Percentiles rank a stretch among this genome's conserved stretches.
phyloP scores from a whole-genome alignment of 352 stramenopile species.

The Sclerospora graminicola region DNA sequence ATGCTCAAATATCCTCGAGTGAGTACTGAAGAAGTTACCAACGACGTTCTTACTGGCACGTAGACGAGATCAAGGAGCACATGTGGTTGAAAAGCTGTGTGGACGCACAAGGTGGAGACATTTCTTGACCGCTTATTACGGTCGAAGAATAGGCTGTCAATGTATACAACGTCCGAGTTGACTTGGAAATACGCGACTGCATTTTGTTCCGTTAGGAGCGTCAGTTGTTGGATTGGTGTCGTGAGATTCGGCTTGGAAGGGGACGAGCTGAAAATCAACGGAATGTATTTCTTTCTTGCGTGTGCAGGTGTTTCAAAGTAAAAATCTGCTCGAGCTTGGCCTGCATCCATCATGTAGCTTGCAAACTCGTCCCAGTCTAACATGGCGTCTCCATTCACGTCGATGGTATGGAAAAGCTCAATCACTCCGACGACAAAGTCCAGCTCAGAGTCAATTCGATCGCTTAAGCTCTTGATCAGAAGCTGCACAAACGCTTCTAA shows the following conservation, averaged over 20 bases:
- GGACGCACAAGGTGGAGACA: too few relatives aligned
- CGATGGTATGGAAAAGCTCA: slow-evolving; percentile 86
- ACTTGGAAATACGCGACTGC: slow-evolving; percentile 64
- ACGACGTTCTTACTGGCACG: too few relatives aligned
- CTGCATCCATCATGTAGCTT: slow-evolving; percentile 74
- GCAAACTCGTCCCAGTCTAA: slow-evolving; percentile 89
- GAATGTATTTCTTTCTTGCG: slow-evolving; percentile 28
- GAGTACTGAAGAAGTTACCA: too few relatives aligned
- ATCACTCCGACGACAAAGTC: slow-evolving; percentile 79
- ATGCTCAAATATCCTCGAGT: too few relatives aligned
- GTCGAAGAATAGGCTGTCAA: slow-evolving; percentile 57
- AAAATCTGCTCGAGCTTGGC: slow-evolving; percentile 45
- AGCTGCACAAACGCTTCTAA: slow-evolving; percentile 63
- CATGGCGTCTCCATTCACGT: slow-evolving; percentile 80
- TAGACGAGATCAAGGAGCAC: too few relatives aligned
- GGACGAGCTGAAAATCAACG: not conserved
- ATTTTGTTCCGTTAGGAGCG: slow-evolving; percentile 33
- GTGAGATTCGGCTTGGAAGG: slow-evolving; percentile 22
- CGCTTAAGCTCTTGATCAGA: slow-evolving; percentile 56
- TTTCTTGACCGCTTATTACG: too few relatives aligned
- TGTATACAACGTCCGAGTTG: slow-evolving; percentile 51
- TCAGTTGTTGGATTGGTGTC: slow-evolving; percentile 48
- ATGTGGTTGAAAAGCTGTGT: too few relatives aligned
- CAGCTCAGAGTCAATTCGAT: slow-evolving; percentile 56
- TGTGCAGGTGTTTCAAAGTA: slow-evolving; percentile 23